Conservation (phyloP, 108 stramenopile species). For the Fragilaria crotonensis region DNA sequence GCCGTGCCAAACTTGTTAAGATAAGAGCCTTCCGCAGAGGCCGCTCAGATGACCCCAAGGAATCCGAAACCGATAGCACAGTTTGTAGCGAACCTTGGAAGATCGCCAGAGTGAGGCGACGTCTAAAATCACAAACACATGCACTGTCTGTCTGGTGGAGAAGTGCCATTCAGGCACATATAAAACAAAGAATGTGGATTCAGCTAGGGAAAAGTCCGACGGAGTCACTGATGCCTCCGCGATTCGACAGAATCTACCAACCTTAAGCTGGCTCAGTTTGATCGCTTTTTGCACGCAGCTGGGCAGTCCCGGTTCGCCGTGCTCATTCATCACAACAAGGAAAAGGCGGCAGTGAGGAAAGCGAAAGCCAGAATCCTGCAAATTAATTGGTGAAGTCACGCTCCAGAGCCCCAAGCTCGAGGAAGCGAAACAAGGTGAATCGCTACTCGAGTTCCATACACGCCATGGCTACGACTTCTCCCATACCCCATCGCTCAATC, state of each 20-base stretch:
- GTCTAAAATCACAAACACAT: conserved; percentile 47
- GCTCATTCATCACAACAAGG: conserved; percentile 65
- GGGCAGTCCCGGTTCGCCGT: conserved; percentile 71
- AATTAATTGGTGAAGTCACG: neutral
- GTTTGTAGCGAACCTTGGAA: conserved; percentile 11
- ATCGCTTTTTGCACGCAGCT: conserved; percentile 60
- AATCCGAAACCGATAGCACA: neutral
- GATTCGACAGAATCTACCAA: conserved; percentile 61
- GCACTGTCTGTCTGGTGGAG: conserved; percentile 75
- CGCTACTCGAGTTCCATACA: neutral
- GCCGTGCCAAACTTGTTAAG: neutral
- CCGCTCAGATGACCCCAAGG: neutral
- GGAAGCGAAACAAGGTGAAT: neutral
- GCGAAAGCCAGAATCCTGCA: conserved; percentile 8
- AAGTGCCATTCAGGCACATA: conserved; percentile 54
- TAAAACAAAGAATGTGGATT: conserved; percentile 84
- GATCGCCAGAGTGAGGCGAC: conserved; percentile 38
- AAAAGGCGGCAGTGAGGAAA: conserved; percentile 30
- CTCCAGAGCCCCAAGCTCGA: neutral
- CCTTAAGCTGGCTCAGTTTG: conserved; percentile 62
- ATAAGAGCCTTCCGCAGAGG: neutral
- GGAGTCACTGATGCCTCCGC: conserved; percentile 49
- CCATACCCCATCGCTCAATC: neutral
- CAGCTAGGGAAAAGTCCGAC: conserved; percentile 42
- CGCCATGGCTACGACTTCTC: neutral